These are phyloP conservation scores for Hypoxylon cercidicola DNA, from an alignment of 495 filamentous ascomycete genomes.

Conservation along the genomic window DNA sequence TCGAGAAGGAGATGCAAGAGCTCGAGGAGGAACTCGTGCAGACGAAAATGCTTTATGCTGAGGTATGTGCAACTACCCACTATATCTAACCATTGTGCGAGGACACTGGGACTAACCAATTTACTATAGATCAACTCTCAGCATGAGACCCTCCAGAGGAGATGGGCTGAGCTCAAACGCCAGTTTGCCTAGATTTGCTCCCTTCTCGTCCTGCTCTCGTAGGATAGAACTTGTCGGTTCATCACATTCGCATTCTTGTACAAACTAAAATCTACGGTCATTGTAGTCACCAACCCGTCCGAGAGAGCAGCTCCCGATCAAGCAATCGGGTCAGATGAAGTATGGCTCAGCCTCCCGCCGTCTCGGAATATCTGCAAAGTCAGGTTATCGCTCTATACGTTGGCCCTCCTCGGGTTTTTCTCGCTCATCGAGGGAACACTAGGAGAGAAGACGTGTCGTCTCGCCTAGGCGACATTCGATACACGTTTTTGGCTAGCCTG, in stretches of 20 bases:
- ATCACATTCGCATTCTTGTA: constrained; percentile 36
- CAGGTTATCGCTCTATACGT: constrained; percentile 9
- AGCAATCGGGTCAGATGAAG: neutral
- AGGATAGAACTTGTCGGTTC: neutral
- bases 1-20: constrained; percentile 91
- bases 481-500: too few relatives aligned
- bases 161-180: constrained; percentile 83
- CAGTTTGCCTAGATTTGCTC: constrained; percentile 50
- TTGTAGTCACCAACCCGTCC: constrained; percentile 21
- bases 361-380: constrained; percentile 26
- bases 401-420: too few relatives aligned
- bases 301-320: constrained; percentile 12
- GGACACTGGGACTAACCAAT: constrained; percentile 21
- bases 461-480: too few relatives aligned
- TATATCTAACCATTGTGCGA: neutral
- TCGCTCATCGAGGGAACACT: neutral
- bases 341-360: neutral
- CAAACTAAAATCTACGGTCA: constrained; percentile 28
- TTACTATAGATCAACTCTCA: constrained; percentile 71
- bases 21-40: constrained; percentile 94
- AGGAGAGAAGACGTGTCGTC: too few relatives aligned
- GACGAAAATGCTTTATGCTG: constrained; percentile 94
- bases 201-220: constrained; percentile 17
- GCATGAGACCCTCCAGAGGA: constrained; percentile 79
- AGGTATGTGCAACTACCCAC: constrained; percentile 69